These are phyloP conservation scores for Debaryomyces singareniensis DNA, from an alignment of 1,139 yeast species.

Conservation along the genomic window DNA sequence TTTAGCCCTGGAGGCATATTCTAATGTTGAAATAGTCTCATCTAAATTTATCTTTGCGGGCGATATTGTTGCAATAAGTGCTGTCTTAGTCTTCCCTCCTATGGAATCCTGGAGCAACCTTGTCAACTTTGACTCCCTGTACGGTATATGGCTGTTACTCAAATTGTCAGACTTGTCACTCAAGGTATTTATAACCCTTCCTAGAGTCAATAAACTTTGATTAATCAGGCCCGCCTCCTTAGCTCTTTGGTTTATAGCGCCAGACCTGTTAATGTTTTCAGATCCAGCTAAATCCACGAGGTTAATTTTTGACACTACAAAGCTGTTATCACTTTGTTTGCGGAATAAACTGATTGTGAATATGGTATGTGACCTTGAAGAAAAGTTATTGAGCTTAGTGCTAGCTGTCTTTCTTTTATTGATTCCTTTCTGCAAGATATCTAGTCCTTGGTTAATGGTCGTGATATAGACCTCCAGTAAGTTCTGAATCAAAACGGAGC, in stretches of 20 bases:
- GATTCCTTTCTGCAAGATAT: conserved; percentile 48
- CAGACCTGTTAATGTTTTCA: conserved; percentile 72
- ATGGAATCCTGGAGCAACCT: conserved; percentile 74
- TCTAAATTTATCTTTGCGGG: conserved; percentile 71
- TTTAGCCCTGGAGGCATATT: conserved; percentile 79
- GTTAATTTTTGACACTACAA: conserved; percentile 60
- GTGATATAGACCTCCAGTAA: conserved; percentile 50
- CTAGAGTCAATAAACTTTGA: conserved; percentile 75
- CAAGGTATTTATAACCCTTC: conserved; percentile 74
- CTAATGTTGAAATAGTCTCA: conserved; percentile 77
- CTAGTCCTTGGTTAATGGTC: conserved; percentile 49
- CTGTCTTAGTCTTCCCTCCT: conserved; percentile 78
- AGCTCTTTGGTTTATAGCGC: conserved; percentile 73
- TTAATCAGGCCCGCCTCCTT: conserved; percentile 87
- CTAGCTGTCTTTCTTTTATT: conserved; percentile 57
- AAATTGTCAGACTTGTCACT: conserved; percentile 16
- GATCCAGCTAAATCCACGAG: conserved; percentile 89
- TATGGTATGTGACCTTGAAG: conserved; percentile 70
- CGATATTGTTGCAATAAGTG: conserved; percentile 75
- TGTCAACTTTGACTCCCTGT: conserved; percentile 79
- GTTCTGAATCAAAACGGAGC: conserved; percentile 40
- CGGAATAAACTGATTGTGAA: conserved; percentile 57
- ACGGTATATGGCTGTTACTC: conserved; percentile 55
- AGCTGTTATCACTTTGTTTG: conserved; percentile 31
- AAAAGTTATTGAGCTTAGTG: conserved; percentile 62